Base-by-base conservation (phyloP, 2,329 filamentous ascomycete species). In the Diaporthe eres region DNA sequence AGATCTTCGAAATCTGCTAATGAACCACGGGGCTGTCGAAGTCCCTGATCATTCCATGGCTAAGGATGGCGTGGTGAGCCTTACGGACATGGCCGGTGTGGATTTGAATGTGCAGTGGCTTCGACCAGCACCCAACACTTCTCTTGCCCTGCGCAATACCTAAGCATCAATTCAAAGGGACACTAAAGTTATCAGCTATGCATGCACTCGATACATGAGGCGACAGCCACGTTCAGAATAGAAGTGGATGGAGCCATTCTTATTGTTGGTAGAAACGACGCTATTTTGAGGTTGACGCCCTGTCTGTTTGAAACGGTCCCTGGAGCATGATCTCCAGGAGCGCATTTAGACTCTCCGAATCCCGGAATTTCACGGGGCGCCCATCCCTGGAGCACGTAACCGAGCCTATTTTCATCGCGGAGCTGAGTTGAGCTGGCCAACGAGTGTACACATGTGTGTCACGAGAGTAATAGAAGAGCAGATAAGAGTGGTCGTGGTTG, bases 141-240 rank as follows among this genome's bases (percentile, higher is more conserved):
- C 31, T 10, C 22, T 1, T 55, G 5, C 10, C 42, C 12, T 49
- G 22, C 22, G 9, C 13, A 28, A 42, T 19, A 42, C 6, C 65
- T 17, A 25, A 2, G 6, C 2, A 10, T 49, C 13, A 55, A 2
- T 8, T 9, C 22, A 17, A 9, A 19, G 25, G 8, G 6, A 1
- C 22, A 17, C 17, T 25, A 25, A 25, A 25, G 25, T 5, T 8
- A 42, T 17, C n/a, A 42, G 13, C 63, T 25, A 25, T 53, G 22
- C 22, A 39, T 42, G 31, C 12, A 1, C 25, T n/a, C 13, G 13
- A 9, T 6, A 44, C n/a, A 13, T 42, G 13, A 37, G 47, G 13
- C 19, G 34, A 70, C 15, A 70, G 65, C 65, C 65, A 70, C 65
- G 4, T 39, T 42, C n/a, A 13, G n/a, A 55, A 70, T 55, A 55